Evolutionary conservation across 2,329 filamentous ascomycete species (phyloP).

Genomic region (Colletotrichum filicis): DNA sequence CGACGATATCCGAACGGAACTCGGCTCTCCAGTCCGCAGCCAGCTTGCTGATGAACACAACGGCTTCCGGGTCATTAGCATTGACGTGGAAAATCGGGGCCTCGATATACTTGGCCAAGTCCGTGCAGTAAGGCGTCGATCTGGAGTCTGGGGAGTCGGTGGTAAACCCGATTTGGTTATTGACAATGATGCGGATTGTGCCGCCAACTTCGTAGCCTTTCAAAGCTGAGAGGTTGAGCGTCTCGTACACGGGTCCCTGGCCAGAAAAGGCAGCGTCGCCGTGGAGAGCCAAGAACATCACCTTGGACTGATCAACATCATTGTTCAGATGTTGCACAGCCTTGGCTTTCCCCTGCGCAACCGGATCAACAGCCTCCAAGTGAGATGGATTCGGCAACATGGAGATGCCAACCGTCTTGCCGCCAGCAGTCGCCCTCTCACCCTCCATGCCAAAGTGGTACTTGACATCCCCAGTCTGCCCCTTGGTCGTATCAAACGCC

Average conservation of each 20-base stretch:
- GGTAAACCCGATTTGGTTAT: constrained; percentile 99
- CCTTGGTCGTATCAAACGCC: constrained; percentile 87
- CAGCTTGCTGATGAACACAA: constrained; percentile 97
- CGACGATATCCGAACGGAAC: constrained; percentile 98
- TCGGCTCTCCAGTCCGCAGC: constrained; percentile 97
- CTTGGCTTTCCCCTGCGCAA: constrained; percentile 95
- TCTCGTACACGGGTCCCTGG: constrained; percentile 98
- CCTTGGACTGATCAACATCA: constrained; percentile 88
- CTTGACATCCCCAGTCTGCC: constrained; percentile 90
- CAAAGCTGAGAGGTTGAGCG: constrained; percentile 94
- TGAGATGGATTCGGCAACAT: constrained; percentile 98
- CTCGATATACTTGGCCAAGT: constrained; percentile 98
- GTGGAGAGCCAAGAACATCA: constrained; percentile 95
- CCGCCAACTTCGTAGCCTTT: constrained; percentile 97
- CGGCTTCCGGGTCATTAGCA: constrained; percentile 95
- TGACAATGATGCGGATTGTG: constrained; percentile 95
- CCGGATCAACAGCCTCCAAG: constrained; percentile 96
- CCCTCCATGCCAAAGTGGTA: constrained; percentile 99
- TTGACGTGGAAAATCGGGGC: constrained; percentile 99
- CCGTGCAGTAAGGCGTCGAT: constrained; percentile 97
- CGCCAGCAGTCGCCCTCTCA: constrained; percentile 94
- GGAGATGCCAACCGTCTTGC: constrained; percentile 97
- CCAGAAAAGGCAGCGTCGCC: constrained; percentile 97
- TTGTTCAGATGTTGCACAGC: constrained; percentile 99
- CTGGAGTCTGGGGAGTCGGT: constrained; percentile 96